Evolutionary conservation across 306 rosid species (phyloP), one percentile per base, ranked within the genome.

Genomic region (Cucumis melo): DNA sequence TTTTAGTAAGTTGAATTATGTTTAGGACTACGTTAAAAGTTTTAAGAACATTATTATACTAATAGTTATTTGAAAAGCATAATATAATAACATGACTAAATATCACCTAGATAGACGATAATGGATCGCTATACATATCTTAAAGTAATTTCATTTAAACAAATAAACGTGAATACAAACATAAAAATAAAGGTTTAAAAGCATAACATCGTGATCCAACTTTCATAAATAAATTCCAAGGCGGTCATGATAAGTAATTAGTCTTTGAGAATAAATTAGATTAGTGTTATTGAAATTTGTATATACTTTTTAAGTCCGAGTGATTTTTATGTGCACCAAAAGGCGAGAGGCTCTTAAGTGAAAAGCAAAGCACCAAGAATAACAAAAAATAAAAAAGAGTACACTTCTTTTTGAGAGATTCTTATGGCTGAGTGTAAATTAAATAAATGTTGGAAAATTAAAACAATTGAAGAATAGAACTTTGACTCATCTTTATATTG

Each of bases 271-370:
- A 42, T 42, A 42, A 63, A 32, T 32, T 32, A 32, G 36, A 32
- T 32, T 3, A 64, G 8, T 36, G 72, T 64, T n/a, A 70, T 3
- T 46, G 58, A 70, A 46, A 46, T 46, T 70, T 46, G 20, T 15
- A 44, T 24, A 20, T 8, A 71, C 75, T 71, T 72, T 72, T 50
- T 13, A 72, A 72, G 24, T 27, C 16, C 16, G 50, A 72, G 50
- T 72, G 76, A 72, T 72, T 72, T 50, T 51, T 27, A 16, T 8
- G 21, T 19, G 24, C 76, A 72, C 76, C 76, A 72, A 72, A 50
- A 50, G 74, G 27, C 4, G 17, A 72, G 76, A 72, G 76, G 76
- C 59, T 72, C 76, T 44, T 27, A 17, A 50, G 44, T 50, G 75
- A 72, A 72, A 72, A 51, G 76, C 61, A 72, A 48, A 50, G 16